These are phyloP conservation scores for Alternaria ethzedia DNA, from an alignment of 2,329 filamentous ascomycete genomes.

Conservation along the genomic window DNA sequence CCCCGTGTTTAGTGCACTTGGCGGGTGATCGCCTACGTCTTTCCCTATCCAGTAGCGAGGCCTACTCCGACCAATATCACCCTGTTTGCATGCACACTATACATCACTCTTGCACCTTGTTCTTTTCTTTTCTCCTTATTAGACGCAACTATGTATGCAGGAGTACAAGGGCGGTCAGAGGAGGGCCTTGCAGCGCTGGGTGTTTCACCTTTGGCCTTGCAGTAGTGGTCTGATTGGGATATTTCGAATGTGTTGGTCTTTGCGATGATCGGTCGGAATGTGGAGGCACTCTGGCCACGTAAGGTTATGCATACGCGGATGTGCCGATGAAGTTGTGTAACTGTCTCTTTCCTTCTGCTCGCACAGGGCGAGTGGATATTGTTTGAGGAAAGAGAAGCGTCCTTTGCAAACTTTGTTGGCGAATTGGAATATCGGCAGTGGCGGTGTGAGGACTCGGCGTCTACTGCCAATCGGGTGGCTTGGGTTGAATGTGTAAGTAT, in stretches of 20 bases:
- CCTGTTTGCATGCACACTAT: not conserved
- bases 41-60: not conserved
- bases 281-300: not conserved
- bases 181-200: not conserved
- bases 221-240: not conserved
- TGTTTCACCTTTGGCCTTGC: not conserved
- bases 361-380: not conserved
- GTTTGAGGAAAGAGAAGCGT: not conserved
- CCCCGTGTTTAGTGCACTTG: slow-evolving; percentile 1
- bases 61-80: not conserved
- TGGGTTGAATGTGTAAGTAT: not conserved
- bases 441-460: not conserved
- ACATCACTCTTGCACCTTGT: not conserved
- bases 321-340: not conserved
- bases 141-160: not conserved
- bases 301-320: not conserved
- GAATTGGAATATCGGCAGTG: not conserved
- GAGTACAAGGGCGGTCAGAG: not conserved
- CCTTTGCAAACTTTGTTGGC: not conserved
- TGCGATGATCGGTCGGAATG: not conserved
- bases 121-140: not conserved
- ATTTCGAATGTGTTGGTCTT: not conserved
- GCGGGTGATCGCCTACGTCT: not conserved
- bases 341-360: not conserved
- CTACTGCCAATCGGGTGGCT: not conserved